A percentile compares a stretch with the other conserved stretches of the same genome.
phyloP scores from a whole-genome alignment of 192 early-diverging fungal genomes.

The Backusella parvicylindrica region DNA sequence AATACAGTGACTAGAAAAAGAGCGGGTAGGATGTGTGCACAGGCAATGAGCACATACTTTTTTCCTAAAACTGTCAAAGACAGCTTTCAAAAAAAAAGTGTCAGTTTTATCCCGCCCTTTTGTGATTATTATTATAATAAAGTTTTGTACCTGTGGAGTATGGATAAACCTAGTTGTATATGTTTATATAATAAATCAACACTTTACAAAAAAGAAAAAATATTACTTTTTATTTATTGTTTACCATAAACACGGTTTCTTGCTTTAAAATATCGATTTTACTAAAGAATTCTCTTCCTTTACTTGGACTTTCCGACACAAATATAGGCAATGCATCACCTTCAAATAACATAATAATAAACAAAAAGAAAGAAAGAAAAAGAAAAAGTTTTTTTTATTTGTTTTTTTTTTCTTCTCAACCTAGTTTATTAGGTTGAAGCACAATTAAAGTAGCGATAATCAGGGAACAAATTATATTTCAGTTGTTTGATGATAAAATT shows the following conservation, averaged over 20 bases:
- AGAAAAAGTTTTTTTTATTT: slow-evolving; percentile 4
- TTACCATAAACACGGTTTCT: neutral
- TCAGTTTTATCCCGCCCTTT: neutral
- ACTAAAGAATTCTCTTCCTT: slow-evolving; percentile 8
- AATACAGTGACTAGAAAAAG: slow-evolving; percentile 49
- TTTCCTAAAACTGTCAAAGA: slow-evolving; percentile 62
- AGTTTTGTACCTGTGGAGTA: slow-evolving; percentile 25
- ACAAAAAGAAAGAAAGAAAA: neutral
- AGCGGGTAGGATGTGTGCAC: slow-evolving; percentile 43
- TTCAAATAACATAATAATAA: neutral
- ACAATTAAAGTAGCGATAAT: neutral
- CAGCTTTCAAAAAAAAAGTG: slow-evolving; percentile 12
- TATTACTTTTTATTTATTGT: neutral
- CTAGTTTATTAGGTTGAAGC: neutral
- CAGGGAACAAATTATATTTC: neutral
- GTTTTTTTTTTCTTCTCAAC: neutral
- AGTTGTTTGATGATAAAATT: neutral
- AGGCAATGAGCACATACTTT: slow-evolving; percentile 63
- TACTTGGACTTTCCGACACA: neutral
- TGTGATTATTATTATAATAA: no score
- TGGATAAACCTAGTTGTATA: slow-evolving; percentile 20
- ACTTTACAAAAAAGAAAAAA: neutral
- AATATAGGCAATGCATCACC: neutral
- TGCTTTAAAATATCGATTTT: neutral
- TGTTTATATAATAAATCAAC: neutral